Conservation (phyloP, 805 yeast genomes). For the Saccharomyces eubayanus region DNA sequence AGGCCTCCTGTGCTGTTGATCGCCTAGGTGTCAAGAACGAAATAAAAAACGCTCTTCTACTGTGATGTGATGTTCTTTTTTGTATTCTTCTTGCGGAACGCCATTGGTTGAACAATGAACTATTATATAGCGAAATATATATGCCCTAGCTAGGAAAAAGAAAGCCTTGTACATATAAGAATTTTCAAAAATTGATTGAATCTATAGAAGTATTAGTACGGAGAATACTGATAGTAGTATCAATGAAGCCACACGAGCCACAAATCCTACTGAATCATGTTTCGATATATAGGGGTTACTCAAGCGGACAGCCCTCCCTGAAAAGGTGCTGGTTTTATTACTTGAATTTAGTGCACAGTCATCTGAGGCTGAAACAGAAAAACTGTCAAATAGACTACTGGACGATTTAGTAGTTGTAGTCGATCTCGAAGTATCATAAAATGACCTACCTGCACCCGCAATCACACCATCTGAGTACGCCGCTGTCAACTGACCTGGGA, state of each 20-base stretch:
- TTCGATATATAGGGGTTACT: neutral
- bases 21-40: neutral
- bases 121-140: neutral
- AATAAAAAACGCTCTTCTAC: neutral
- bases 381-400: constrained; percentile 9
- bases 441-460: constrained; percentile 24
- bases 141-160: neutral
- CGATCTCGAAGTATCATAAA: constrained; percentile 24
- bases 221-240: neutral
- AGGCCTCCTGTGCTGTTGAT: neutral
- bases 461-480: constrained; percentile 29
- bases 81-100: neutral
- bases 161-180: neutral
- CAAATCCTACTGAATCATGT: neutral
- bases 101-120: neutral
- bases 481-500: constrained; percentile 27
- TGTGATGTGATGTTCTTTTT: neutral
- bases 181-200: neutral
- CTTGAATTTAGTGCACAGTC: neutral
- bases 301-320: neutral
- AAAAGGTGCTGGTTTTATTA: neutral
- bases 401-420: constrained; percentile 7
- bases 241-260: neutral
- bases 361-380: constrained; percentile 2
- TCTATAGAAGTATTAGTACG: neutral